Evolutionary conservation across 176 grass and related monocot species (phyloP).

Genomic region (Hsuehochloa calcarea): DNA sequence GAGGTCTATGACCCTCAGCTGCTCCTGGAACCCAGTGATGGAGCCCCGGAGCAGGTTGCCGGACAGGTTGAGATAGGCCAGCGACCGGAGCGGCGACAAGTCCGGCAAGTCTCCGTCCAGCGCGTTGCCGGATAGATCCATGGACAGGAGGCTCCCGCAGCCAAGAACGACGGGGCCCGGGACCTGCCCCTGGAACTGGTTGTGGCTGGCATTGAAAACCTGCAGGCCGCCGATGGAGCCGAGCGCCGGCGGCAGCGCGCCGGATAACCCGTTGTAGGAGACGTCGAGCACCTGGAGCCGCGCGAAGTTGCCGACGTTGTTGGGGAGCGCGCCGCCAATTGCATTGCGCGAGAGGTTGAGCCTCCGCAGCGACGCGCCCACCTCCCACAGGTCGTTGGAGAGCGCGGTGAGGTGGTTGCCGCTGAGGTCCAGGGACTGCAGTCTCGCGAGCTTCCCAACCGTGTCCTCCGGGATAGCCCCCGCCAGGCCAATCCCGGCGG

Average conservation of each 20-base stretch:
- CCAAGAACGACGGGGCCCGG: conserved; percentile 34
- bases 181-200: conserved; percentile 53
- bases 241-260: conserved; percentile 53
- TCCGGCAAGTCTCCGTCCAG: conserved; percentile 63
- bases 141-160: conserved; percentile 40
- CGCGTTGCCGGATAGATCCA: conserved; percentile 76
- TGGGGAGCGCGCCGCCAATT: conserved; percentile 53
- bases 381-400: conserved; percentile 68
- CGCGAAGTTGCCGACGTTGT: conserved; percentile 78
- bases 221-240: conserved; percentile 48
- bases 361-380: conserved; percentile 54
- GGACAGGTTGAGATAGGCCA: conserved; percentile 79
- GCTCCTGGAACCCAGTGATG: conserved; percentile 45
- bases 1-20: conserved; percentile 67
- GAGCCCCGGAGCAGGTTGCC: conserved; percentile 53
- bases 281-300: conserved; percentile 65
- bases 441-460: conserved; percentile 69
- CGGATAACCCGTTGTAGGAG: conserved; percentile 67
- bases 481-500: conserved; percentile 49
- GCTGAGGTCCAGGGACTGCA: conserved; percentile 69
- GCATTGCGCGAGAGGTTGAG: conserved; percentile 85
- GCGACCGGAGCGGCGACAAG: conserved; percentile 49
- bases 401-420: conserved; percentile 62
- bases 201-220: conserved; percentile 58
- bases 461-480: conserved; percentile 73